Percentiles rank a stretch among this genome's conserved stretches.
Conservation (phyloP, 1,284 basidiomycete species). For the Puccinia polysora region DNA sequence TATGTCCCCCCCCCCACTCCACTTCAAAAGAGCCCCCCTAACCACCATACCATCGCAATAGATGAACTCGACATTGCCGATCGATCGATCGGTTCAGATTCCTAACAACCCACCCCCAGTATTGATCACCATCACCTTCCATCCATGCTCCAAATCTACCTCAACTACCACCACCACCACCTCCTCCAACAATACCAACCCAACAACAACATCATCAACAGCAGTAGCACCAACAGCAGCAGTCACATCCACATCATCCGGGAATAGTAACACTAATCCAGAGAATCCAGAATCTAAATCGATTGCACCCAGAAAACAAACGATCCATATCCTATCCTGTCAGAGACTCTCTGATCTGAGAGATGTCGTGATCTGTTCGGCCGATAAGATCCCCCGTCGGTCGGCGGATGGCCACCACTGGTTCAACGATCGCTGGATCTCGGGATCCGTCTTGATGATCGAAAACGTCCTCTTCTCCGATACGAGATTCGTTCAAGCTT, state of each 20-base stretch:
- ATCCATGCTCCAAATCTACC: constrained; percentile 18
- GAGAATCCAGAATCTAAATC: constrained; percentile 24
- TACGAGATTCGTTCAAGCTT: not conserved
- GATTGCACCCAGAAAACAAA: constrained; percentile 29
- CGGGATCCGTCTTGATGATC: constrained; percentile 25
- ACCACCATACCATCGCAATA: too few relatives aligned
- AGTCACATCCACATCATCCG: too few relatives aligned
- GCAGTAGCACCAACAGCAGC: too few relatives aligned
- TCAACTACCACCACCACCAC: too few relatives aligned
- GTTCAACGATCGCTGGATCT: constrained; percentile 6
- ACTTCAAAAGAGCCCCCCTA: too few relatives aligned
- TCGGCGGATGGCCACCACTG: not conserved
- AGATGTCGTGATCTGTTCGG: constrained; percentile 62
- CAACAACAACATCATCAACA: too few relatives aligned
- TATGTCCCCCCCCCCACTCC: too few relatives aligned
- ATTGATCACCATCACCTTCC: constrained; percentile 33
- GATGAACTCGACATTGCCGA: constrained; percentile 16
- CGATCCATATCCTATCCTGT: constrained; percentile 58
- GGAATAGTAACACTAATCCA: too few relatives aligned
- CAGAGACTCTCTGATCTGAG: constrained; percentile 67
- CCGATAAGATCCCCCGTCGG: constrained; percentile 60
- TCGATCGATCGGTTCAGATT: too few relatives aligned
- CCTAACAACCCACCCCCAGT: constrained; percentile 1
- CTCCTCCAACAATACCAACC: too few relatives aligned
- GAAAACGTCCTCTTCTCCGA: constrained; percentile 30